These are phyloP conservation scores for Aspergillus quadrilineatus DNA, from an alignment of 2,329 filamentous ascomycete species.

Conservation along the genomic window DNA sequence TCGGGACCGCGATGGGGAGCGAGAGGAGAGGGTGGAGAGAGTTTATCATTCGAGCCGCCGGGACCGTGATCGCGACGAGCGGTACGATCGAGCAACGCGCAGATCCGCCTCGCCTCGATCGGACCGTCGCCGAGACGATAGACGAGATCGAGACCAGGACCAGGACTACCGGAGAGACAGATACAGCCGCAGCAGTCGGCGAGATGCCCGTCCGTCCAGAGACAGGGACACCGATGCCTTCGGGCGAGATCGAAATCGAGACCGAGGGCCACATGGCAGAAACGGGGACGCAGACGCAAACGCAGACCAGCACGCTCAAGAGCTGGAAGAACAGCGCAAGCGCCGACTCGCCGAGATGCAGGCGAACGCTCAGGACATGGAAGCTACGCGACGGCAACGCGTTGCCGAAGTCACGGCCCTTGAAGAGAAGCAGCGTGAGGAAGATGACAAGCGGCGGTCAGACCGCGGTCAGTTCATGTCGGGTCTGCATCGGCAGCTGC, in stretches of 20 bases:
- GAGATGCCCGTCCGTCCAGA: conserved; percentile 17
- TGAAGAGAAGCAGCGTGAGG: conserved; percentile 64
- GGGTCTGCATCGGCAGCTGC: conserved; percentile 33
- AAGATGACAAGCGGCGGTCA: conserved; percentile 57
- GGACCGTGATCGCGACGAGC: conserved; percentile 23
- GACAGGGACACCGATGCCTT: conserved; percentile 19
- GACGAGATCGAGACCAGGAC: conserved; percentile 10
- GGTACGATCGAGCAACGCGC: conserved; percentile 23
- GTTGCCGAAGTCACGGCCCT: conserved; percentile 65
- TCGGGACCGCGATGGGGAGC: conserved; percentile 18
- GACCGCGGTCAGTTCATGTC: conserved; percentile 37
- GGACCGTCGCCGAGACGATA: conserved; percentile 9
- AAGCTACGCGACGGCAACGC: conserved; percentile 67
- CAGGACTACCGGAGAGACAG: conserved; percentile 17
- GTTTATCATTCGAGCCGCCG: conserved; percentile 21
- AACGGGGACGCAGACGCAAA: neutral
- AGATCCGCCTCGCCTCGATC: conserved; percentile 27
- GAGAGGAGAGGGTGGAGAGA: conserved; percentile 24
- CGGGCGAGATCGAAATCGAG: conserved; percentile 19
- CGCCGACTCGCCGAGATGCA: conserved; percentile 71
- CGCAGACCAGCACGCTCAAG: conserved; percentile 23
- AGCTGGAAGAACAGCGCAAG: conserved; percentile 32
- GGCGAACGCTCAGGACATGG: conserved; percentile 66
- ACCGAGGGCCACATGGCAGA: conserved; percentile 12
- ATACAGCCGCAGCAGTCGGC: conserved; percentile 17